phyloP scores from a whole-genome alignment of 2,329 filamentous ascomycete genomes.

The Raffaelea arxii region DNA sequence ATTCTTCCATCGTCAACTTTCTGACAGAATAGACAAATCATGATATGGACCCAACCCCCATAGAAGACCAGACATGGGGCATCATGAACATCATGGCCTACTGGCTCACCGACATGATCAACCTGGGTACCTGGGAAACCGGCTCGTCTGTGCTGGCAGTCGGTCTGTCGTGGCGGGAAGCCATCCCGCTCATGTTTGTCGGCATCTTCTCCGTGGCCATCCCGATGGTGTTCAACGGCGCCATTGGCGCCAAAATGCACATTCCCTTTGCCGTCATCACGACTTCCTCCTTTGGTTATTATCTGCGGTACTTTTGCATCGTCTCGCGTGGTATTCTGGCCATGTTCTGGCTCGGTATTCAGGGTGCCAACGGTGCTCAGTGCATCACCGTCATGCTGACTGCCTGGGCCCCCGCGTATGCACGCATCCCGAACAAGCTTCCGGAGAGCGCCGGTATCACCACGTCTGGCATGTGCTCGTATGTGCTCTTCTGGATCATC shows the following conservation, averaged over 20 bases:
- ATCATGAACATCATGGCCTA: conserved; percentile 18
- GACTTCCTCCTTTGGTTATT: conserved; percentile 35
- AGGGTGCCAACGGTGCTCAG: conserved; percentile 36
- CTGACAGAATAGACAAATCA: too few species aligned
- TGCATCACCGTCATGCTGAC: conserved; percentile 20
- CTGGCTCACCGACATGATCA: conserved; percentile 18
- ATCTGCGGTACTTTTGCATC: conserved; percentile 33
- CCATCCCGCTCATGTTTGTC: conserved; percentile 40
- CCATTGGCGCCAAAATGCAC: conserved; percentile 35
- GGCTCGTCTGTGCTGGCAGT: conserved; percentile 14
- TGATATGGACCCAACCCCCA: conserved; percentile 26
- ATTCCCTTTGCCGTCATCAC: conserved; percentile 36
- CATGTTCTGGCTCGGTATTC: conserved; percentile 27
- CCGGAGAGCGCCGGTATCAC: conserved; percentile 27
- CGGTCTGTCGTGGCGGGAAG: conserved; percentile 29
- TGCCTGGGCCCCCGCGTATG: conserved; percentile 21
- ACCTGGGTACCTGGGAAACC: conserved; percentile 18
- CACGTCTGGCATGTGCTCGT: conserved; percentile 25
- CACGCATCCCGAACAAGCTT: conserved; percentile 25
- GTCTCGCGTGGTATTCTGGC: conserved; percentile 27
- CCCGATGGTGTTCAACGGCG: conserved; percentile 37
- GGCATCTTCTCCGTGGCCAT: conserved; percentile 51
- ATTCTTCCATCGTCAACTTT: too few species aligned
- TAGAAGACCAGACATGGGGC: conserved; percentile 24
- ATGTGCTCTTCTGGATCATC: conserved; percentile 27